Conservation (phyloP, 495 filamentous ascomycete genomes). For the Penicillium herquei region DNA sequence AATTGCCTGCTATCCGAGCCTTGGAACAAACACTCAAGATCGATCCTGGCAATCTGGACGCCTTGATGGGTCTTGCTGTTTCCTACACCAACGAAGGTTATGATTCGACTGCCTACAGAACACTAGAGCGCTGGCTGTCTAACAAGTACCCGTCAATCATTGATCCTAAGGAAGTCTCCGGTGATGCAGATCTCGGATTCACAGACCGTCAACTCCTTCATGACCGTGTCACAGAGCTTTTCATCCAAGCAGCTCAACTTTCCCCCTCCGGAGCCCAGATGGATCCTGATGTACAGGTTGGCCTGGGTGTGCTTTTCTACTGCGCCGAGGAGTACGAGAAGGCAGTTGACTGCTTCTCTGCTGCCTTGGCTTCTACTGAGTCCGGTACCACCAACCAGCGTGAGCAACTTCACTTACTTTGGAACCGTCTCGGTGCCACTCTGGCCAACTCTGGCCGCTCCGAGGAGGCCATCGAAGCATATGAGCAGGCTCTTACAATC, state of each 20-base stretch:
- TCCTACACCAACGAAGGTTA: slow-evolving; percentile 99
- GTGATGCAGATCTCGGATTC: slow-evolving; percentile 76
- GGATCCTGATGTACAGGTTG: slow-evolving; percentile 98
- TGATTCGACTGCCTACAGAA: slow-evolving; percentile 93
- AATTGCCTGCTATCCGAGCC: slow-evolving; percentile 95
- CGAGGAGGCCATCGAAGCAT: slow-evolving; percentile 95
- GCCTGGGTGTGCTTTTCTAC: slow-evolving; percentile 96
- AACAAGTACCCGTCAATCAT: slow-evolving; percentile 86
- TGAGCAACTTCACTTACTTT: slow-evolving; percentile 84
- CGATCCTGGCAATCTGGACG: slow-evolving; percentile 80
- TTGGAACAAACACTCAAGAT: slow-evolving; percentile 87
- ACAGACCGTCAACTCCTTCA: slow-evolving; percentile 89
- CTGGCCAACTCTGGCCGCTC: slow-evolving; percentile 89
- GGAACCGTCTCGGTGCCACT: slow-evolving; percentile 96
- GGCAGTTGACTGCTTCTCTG: slow-evolving; percentile 95
- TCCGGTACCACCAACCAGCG: slow-evolving; percentile 70
- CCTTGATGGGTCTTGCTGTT: slow-evolving; percentile 92
- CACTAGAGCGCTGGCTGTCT: slow-evolving; percentile 92
- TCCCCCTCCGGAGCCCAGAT: slow-evolving; percentile 84
- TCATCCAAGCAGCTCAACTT: slow-evolving; percentile 88
- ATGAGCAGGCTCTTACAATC: slow-evolving; percentile 84
- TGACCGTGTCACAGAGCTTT: slow-evolving; percentile 82
- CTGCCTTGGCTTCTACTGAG: slow-evolving; percentile 81
- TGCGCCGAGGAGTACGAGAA: slow-evolving; percentile 97
- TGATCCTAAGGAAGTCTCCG: slow-evolving; percentile 62